phyloP scores from a whole-genome alignment of 768 basidiomycete species.

The Hemileccinum rubropunctum region DNA sequence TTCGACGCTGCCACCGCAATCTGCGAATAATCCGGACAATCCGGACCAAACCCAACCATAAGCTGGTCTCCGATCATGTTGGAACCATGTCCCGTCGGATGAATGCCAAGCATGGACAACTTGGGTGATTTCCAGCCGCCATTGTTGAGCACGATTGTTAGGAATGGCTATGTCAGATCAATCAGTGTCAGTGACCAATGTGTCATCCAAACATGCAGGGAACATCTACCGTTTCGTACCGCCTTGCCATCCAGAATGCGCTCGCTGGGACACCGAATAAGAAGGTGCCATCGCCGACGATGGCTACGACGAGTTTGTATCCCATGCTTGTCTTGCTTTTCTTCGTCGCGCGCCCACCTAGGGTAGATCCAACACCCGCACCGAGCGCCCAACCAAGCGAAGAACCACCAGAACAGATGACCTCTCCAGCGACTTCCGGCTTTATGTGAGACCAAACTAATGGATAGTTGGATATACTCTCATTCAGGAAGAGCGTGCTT shows the following conservation, averaged over 20 bases:
- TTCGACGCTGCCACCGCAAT: constrained; percentile 68
- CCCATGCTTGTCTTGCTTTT: constrained; percentile 21
- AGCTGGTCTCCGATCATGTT: constrained; percentile 44
- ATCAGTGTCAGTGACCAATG: not conserved
- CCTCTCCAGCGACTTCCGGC: constrained; percentile 46
- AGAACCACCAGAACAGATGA: constrained; percentile 59
- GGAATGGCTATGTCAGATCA: constrained; percentile 50
- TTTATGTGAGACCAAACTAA: constrained; percentile 57
- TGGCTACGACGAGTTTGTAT: constrained; percentile 52
- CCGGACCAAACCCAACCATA: constrained; percentile 63
- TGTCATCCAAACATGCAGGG: not conserved
- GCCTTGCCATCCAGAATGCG: constrained; percentile 70
- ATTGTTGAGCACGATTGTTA: constrained; percentile 70
- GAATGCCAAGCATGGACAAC: constrained; percentile 61
- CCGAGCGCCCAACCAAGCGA: constrained; percentile 70
- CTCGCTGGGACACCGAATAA: constrained; percentile 65
- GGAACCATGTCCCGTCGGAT: constrained; percentile 57
- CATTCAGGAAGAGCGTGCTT: constrained; percentile 53
- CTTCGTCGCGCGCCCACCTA: constrained; percentile 38
- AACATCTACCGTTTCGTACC: constrained; percentile 58
- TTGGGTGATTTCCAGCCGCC: constrained; percentile 69
- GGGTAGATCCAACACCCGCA: constrained; percentile 55
- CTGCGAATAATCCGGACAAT: constrained; percentile 55
- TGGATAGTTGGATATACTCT: constrained; percentile 57
- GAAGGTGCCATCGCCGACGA: constrained; percentile 72